phyloP scores from a whole-genome alignment of 2,329 filamentous ascomycete genomes.

The Thelonectria discophora region DNA sequence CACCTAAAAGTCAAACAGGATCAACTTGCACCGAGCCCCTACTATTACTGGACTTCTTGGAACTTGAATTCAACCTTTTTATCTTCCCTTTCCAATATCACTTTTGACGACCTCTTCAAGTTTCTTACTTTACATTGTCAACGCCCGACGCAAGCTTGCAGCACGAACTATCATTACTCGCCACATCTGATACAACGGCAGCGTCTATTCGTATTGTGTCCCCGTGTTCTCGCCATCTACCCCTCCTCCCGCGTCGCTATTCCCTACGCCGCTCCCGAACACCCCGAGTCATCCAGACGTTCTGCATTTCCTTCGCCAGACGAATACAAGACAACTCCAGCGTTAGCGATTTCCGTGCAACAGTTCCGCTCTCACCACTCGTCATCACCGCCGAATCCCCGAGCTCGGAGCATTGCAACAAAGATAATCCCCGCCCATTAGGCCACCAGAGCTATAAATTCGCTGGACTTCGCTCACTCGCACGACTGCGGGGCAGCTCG shows the following conservation, averaged over 20 bases:
- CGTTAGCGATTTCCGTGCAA: background rate
- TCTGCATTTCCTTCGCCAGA: slow-evolving; percentile 11
- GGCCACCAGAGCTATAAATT: slow-evolving; percentile 20
- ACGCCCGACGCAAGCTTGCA: background rate
- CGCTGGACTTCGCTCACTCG: slow-evolving; percentile 10
- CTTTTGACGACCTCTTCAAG: background rate
- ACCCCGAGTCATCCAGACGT: slow-evolving; percentile 11
- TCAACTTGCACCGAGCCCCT: background rate
- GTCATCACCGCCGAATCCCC: background rate
- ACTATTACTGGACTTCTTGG: background rate
- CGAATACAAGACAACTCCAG: background rate
- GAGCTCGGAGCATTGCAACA: slow-evolving; percentile 6
- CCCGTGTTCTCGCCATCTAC: background rate
- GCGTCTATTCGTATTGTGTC: background rate
- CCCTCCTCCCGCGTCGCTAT: slow-evolving; percentile 2
- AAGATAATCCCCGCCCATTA: slow-evolving; percentile 3
- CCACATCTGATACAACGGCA: background rate
- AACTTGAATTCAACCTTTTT: background rate
- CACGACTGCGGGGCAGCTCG: background rate
- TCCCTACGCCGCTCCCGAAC: slow-evolving; percentile 13
- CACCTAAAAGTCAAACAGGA: slow-evolving; percentile 13
- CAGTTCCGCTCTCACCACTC: background rate
- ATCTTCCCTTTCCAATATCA: background rate
- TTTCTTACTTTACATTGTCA: background rate
- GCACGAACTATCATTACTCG: background rate